Evolutionary conservation across 768 basidiomycete genomes (phyloP), one percentile per base, ranked within the genome.

Genomic region (Calocera viscosa): DNA sequence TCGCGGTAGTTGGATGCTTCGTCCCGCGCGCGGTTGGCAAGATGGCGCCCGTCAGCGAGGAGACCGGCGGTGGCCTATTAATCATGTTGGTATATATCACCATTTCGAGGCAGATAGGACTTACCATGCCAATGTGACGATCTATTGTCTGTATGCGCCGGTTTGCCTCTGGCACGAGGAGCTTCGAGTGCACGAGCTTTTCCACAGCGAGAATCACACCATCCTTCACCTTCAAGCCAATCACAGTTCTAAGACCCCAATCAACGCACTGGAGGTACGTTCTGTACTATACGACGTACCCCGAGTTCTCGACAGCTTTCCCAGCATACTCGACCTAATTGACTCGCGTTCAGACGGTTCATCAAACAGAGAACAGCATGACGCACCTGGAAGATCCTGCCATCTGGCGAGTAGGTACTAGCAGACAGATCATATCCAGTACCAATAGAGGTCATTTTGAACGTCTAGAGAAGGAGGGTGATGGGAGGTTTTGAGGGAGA

Each of bases 251-350:
- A 71, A 41, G 41, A 40, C 24, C 63, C 39, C 66, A n/a, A 24
- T 41, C n/a, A 43, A 68, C 17, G 65, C 47, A 65, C 28, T 66
- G 35, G 39, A 63, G 35, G 41, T n/a, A 30, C 32, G 65, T 38
- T 64, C 63, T 34, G 26, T 2, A 10, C 30, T 7, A 26, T 49
- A 41, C 40, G 1, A 72, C 83, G 69, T 76, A 94, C 90, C 96
- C 96, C 41, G 95, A 92, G 79, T 96, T 95, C 79, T 99, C 96
- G 69, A 98, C 96, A 14, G 96, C 95, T 78, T 99, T 98, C 79
- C 87, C 89, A 66, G 96, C 96, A 73, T 98, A 98, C 79, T 98
- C 95, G 76, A 98, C 89, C 93, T 95, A 71, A 43, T n/a, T n/a
- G n/a, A n/a, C n/a, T 28, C 17, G 65, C 24, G 70, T 68, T 65